A percentile compares a stretch with the other conserved stretches of the same genome.
phyloP scores from a whole-genome alignment of 345 rosid genomes.

The Erysimum cheiranthoides region DNA sequence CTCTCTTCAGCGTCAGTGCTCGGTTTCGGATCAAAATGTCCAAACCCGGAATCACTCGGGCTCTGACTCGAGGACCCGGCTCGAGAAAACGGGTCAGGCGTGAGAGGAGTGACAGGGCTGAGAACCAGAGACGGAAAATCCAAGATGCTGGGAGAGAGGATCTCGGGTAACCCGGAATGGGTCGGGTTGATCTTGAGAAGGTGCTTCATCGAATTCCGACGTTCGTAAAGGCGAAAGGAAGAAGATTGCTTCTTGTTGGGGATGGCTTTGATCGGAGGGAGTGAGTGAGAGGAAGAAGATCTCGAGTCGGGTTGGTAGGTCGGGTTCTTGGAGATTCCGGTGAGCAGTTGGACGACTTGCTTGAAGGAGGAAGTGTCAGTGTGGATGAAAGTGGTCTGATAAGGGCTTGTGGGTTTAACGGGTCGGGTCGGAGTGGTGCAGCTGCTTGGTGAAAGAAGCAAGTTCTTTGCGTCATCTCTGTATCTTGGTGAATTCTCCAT shows the following conservation, averaged over 20 bases:
- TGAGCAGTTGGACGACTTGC: slow-evolving; percentile 87
- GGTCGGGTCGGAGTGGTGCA: slow-evolving; percentile 48
- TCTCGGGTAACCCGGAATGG: slow-evolving; percentile 62
- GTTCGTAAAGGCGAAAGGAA: slow-evolving; percentile 70
- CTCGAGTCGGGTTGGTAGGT: slow-evolving; percentile 38
- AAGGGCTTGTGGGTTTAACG: slow-evolving; percentile 51
- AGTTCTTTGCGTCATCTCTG: slow-evolving; percentile 40
- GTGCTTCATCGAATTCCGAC: slow-evolving; percentile 75
- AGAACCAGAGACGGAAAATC: slow-evolving; percentile 74
- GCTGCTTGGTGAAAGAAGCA: slow-evolving; percentile 45
- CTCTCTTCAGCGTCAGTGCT: slow-evolving; percentile 61
- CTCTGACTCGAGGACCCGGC: slow-evolving; percentile 42
- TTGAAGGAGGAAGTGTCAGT: slow-evolving; percentile 84
- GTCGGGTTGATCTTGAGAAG: slow-evolving; percentile 75
- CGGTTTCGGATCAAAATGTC: neutral
- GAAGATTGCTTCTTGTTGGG: slow-evolving; percentile 60
- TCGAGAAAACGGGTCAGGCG: slow-evolving; percentile 70
- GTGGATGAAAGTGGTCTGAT: slow-evolving; percentile 78
- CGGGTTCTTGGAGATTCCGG: slow-evolving; percentile 57
- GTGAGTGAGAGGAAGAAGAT: slow-evolving; percentile 53
- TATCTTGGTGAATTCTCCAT: slow-evolving; percentile 61
- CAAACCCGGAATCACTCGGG: slow-evolving; percentile 40
- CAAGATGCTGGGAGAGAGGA: slow-evolving; percentile 77
- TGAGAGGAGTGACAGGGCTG: slow-evolving; percentile 81
- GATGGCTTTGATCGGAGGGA: slow-evolving; percentile 73